Base-by-base conservation (phyloP, 768 basidiomycete species). In the Roridomyces roridus region DNA sequence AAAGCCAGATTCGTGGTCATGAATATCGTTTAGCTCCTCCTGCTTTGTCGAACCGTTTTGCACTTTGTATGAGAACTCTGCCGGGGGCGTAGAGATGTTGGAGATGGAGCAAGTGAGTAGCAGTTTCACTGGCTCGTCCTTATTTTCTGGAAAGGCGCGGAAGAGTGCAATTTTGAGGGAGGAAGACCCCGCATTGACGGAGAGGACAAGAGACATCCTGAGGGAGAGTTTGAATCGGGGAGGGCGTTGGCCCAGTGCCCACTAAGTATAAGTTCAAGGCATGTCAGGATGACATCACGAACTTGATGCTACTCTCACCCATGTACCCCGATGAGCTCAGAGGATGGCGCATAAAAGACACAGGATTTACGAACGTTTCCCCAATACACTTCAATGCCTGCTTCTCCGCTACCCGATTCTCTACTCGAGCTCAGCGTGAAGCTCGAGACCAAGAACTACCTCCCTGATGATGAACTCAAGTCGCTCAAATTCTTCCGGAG, bases 111-210 rank as follows among this genome's bases (percentile, higher is more conserved):
- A 83, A 4, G 75, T 80, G 41, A 87, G 68, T 24, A 85, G 51
- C 31, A 86, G 78, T 5, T 73, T 56, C 9, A 76, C 72, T 8
- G 78, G 77, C 26, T 71, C 72, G 28, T 62, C 60, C 26, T 39
- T 68, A 50, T 61, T 60, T 1, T 67, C 58, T 18, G 60, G 53
- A 25, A 64, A 62, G 25, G 75, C 68, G 36, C 68, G 63, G 65
- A 82, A 94, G 41, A 94, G 81, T 12, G 89, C 86, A 41, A 90
- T 83, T 74, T 94, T 94, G 74, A 94, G 86, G 6, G 92, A 94
- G 2, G 92, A 94, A 0, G 91, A 92, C 35, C 92, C 92, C 6
- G 92, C 85, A 63, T 93, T 93, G 60, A 88, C 78, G 4, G 91
- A 78, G 23, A 93, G 85, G 51, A 92, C 81, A 57, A 85, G 73